Base-by-base conservation (phyloP, 176 grass and related monocot species). In the Eragrostis nindensis region DNA sequence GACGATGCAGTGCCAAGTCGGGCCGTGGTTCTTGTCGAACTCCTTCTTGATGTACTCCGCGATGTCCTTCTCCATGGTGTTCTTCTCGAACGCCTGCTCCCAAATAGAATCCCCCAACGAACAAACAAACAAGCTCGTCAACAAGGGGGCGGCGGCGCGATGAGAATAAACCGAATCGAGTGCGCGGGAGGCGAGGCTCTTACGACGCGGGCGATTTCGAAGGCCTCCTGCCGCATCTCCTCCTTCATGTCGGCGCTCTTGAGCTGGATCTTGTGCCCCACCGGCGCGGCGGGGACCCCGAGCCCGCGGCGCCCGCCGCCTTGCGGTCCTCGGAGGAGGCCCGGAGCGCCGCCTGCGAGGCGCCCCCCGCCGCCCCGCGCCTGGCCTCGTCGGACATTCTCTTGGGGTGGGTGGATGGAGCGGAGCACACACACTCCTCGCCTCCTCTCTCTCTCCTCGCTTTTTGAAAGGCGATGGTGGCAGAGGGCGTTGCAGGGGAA, bases 41-140 rank as follows among this genome's bases (percentile, higher is more conserved):
- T 99, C 96, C 93, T 99, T 99, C 80, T 99, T 99, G 75, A 99
- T 99, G 89, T 95, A 95, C 85, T 99, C 96, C 12, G 96, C 96
- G 72, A 99, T 90, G 73, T 95, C 96, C 90, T 99, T 99, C 88
- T 95, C 96, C 88, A 99, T 88, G 54, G 70, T 55, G 70, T 93
- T 64, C 89, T 95, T 90, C 74, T 95, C 96, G 78, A 95, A 99
- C 65, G 92, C 93, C 96, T 99, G 62, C 0, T 10, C 61, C 62
- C 3, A 6, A 27, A 18, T 24, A 21, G 41, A 65, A 17, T 39
- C 62, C 68, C 66, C 60, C 72, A 84, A 62, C 83, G 32, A 44
- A 66, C 7, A 39, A 53, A 66, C 12, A 69, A 24, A 24, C 26
- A 36, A 74, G 18, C 46, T 25, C 36, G 39, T 83, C 61, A 67